Evolutionary conservation across 495 filamentous ascomycete genomes (phyloP).

Genomic region (Astrocystis sublimbata): DNA sequence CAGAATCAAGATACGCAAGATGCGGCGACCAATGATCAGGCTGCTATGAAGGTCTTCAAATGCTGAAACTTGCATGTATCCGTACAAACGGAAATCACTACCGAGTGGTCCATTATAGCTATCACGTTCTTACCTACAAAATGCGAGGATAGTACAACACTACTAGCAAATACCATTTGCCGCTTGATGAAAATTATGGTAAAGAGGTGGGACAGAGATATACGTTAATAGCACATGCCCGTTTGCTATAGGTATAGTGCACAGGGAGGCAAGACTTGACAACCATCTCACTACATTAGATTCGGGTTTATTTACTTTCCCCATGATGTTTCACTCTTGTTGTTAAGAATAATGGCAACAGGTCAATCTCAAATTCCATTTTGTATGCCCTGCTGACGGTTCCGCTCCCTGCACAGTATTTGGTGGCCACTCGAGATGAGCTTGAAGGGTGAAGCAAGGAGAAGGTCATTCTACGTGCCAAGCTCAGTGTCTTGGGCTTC

Average conservation of each 20-base stretch:
- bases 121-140: neutral
- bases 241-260: slow-evolving; percentile 3
- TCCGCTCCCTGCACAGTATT: neutral
- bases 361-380: too few relatives aligned
- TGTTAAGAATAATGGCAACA: too few relatives aligned
- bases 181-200: neutral
- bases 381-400: too few relatives aligned
- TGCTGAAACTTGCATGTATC: neutral
- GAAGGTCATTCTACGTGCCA: neutral
- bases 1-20: neutral
- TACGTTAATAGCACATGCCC: neutral
- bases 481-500: neutral
- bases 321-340: too few relatives aligned
- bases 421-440: too few relatives aligned
- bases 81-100: neutral
- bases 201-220: neutral
- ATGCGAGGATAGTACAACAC: neutral
- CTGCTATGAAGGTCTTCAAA: neutral
- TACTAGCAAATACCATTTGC: neutral
- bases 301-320: too few relatives aligned
- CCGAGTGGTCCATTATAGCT: neutral
- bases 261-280: too few relatives aligned
- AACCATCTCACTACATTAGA: too few relatives aligned
- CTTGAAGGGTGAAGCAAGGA: neutral
- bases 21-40: neutral